Percentiles rank a stretch among this genome's conserved stretches.
These are phyloP conservation scores for Geum urbanum DNA, from an alignment of 306 rosid species.

Conservation along the genomic window DNA sequence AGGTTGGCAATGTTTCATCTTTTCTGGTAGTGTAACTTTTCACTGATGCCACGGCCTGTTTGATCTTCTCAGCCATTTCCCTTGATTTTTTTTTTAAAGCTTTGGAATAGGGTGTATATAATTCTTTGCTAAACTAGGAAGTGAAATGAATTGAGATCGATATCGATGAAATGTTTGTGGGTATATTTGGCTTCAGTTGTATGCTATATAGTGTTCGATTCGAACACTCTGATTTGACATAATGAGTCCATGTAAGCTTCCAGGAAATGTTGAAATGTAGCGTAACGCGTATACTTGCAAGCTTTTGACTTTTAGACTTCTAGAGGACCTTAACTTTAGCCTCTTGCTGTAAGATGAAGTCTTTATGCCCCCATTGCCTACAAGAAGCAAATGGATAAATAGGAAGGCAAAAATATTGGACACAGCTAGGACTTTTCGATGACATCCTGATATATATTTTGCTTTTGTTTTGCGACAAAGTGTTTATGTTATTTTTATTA, in stretches of 20 bases:
- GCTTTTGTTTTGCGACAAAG: neutral
- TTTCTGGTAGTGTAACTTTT: neutral
- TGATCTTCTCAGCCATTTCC: slow-evolving; percentile 6
- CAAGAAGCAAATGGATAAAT: neutral
- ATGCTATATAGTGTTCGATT: neutral
- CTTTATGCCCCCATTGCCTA: neutral
- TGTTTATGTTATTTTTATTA: too few relatives aligned
- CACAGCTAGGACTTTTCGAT: neutral
- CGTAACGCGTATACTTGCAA: neutral
- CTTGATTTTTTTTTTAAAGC: neutral
- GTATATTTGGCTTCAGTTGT: neutral
- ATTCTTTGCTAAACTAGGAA: neutral
- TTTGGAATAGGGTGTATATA: neutral
- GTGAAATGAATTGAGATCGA: neutral
- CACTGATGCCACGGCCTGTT: neutral
- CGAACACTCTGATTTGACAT: neutral
- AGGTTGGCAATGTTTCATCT: neutral
- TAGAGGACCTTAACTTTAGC: neutral
- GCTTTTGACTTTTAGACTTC: neutral
- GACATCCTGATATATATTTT: neutral
- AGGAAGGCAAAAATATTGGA: too few relatives aligned
- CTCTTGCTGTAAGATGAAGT: neutral
- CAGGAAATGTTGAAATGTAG: neutral
- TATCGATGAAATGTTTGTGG: neutral
- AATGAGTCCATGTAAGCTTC: neutral